Conservation (phyloP, 2,329 filamentous ascomycete species). For the Colletotrichum orchidophilum region DNA sequence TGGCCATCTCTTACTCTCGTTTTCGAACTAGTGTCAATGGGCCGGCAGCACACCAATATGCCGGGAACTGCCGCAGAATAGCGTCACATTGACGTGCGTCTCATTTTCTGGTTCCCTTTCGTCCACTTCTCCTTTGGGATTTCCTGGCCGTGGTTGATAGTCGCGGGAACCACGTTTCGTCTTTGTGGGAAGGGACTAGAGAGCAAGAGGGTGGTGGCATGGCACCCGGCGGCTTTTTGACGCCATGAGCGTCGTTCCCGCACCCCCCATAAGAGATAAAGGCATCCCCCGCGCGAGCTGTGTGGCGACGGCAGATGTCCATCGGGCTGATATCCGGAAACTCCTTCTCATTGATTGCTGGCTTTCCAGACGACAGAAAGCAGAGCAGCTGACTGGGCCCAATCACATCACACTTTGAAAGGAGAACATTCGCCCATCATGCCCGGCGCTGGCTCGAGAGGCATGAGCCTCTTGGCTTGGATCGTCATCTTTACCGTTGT, state of each 20-base stretch:
- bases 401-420: background rate
- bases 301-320: background rate
- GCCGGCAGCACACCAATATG: background rate
- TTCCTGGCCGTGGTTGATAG: constrained; percentile 13
- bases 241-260: background rate
- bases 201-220: background rate
- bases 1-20: background rate
- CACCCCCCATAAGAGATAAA: constrained; percentile 23
- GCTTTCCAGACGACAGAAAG: background rate
- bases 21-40: background rate
- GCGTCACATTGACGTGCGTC: constrained; percentile 16
- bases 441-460: constrained; percentile 24
- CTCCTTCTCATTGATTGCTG: background rate
- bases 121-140: constrained; percentile 12
- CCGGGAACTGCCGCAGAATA: constrained; percentile 3
- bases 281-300: background rate
- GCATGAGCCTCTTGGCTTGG: constrained; percentile 23
- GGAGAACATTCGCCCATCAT: background rate
- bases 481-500: constrained; percentile 36
- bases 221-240: background rate
- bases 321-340: background rate
- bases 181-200: background rate
- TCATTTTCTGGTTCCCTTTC: background rate
- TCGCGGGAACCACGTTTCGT: constrained; percentile 19
- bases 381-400: background rate